phyloP scores from a whole-genome alignment of 805 yeast genomes.

The Kodamaea fukazawae region DNA sequence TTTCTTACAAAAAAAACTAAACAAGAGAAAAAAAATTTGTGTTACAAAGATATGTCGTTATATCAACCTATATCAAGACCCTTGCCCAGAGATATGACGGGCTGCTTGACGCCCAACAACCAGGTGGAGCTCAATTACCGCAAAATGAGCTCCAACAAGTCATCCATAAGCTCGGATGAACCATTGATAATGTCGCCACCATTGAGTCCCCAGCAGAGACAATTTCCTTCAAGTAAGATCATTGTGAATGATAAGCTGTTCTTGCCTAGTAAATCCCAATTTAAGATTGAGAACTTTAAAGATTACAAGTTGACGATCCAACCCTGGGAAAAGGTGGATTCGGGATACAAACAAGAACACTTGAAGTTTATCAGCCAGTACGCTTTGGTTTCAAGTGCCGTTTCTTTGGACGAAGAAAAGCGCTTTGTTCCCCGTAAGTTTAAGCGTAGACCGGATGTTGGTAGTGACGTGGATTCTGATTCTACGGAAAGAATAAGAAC shows the following conservation, averaged over 20 bases:
- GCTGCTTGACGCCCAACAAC: constrained; percentile 32
- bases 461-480: constrained; percentile 2
- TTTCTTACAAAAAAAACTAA: neutral
- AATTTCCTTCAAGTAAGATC: neutral
- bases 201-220: constrained; percentile 21
- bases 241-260: constrained; percentile 7
- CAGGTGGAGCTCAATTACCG: constrained; percentile 8
- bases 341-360: constrained; percentile 48
- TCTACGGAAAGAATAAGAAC: constrained; percentile 53
- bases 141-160: constrained; percentile 1
- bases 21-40: constrained; percentile 21
- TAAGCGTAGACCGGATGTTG: constrained; percentile 12
- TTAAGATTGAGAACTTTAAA: constrained; percentile 48
- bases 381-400: constrained; percentile 24
- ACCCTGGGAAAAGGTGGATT: constrained; percentile 48
- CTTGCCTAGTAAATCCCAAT: constrained; percentile 17
- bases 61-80: constrained; percentile 34
- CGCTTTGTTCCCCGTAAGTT: constrained; percentile 11
- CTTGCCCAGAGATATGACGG: constrained; percentile 23
- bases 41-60: constrained; percentile 12
- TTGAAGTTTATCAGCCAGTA: constrained; percentile 54
- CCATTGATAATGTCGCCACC: constrained; percentile 26
- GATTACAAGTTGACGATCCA: constrained; percentile 48
- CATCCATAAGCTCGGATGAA: constrained; percentile 12
- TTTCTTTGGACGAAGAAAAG: constrained; percentile 8